Conservation (phyloP, 441 rosid genomes). For the Geranium incanum region DNA sequence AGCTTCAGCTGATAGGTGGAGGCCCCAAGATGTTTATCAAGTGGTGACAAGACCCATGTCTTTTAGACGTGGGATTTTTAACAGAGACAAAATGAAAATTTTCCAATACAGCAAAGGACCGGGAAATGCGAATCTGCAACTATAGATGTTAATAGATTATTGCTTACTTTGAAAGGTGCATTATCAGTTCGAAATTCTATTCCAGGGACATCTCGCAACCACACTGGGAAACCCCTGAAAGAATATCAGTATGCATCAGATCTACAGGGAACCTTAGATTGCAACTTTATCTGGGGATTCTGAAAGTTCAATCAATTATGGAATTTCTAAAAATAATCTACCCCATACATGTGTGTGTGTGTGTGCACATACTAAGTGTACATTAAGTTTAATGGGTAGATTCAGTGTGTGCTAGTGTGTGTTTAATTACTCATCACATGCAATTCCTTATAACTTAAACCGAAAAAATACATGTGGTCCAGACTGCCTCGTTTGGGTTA, state of each 20-base stretch:
- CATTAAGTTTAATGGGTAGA: not conserved
- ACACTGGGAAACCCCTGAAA: constrained; percentile 64
- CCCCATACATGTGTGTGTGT: not conserved
- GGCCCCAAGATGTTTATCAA: no score
- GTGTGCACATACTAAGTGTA: not conserved
- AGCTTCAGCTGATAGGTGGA: not conserved
- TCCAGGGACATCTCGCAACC: constrained; percentile 66
- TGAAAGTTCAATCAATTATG: not conserved
- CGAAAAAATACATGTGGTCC: not conserved
- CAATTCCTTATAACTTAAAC: not conserved
- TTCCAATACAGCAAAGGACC: constrained; percentile 8
- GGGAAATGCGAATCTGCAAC: constrained; percentile 14
- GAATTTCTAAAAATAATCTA: not conserved
- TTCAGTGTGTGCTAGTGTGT: not conserved
- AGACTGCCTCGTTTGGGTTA: not conserved
- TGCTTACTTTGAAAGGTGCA: constrained; percentile 53
- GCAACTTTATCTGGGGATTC: constrained; percentile 5
- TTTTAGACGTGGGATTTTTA: no score
- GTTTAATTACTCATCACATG: not conserved
- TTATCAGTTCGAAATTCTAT: constrained; percentile 68
- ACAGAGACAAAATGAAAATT: not conserved
- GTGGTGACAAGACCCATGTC: no score
- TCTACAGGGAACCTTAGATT: not conserved
- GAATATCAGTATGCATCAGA: constrained; percentile 13
- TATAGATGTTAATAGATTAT: constrained; percentile 1